Conservation (phyloP, 805 yeast genomes). For the Lipomyces starkeyi region DNA sequence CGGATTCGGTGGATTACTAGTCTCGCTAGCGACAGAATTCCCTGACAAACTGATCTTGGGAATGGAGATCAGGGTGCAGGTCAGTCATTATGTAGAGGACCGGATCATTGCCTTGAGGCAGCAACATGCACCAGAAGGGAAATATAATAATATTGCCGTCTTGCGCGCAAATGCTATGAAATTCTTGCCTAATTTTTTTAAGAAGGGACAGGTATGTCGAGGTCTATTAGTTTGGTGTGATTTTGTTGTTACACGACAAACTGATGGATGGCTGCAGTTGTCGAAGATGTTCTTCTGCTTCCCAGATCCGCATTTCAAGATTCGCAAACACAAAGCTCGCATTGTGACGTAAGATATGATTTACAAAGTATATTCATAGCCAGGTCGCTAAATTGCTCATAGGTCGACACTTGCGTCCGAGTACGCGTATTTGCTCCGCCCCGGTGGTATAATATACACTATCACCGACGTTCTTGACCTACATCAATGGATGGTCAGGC, state of each 20-base stretch:
- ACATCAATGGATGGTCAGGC: slow-evolving; percentile 95
- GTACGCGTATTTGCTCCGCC: slow-evolving; percentile 86
- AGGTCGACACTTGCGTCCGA: slow-evolving; percentile 77
- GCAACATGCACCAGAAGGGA: slow-evolving; percentile 51
- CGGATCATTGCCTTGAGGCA: slow-evolving; percentile 86
- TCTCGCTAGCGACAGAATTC: slow-evolving; percentile 76
- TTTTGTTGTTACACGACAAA: neutral
- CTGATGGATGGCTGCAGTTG: slow-evolving; percentile 21
- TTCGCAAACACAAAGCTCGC: slow-evolving; percentile 95
- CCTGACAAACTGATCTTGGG: slow-evolving; percentile 76
- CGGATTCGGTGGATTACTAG: slow-evolving; percentile 92
- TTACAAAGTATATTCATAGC: neutral
- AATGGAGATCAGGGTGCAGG: slow-evolving; percentile 98
- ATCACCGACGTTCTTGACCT: slow-evolving; percentile 94
- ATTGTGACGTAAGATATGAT: slow-evolving; percentile 67
- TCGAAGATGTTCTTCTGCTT: slow-evolving; percentile 96
- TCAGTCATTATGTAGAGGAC: slow-evolving; percentile 95
- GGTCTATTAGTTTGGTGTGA: neutral
- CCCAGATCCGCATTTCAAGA: slow-evolving; percentile 99
- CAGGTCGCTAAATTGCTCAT: neutral
- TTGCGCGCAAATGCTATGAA: slow-evolving; percentile 97
- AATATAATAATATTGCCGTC: slow-evolving; percentile 85
- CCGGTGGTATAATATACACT: slow-evolving; percentile 89
- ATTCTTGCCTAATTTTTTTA: slow-evolving; percentile 91
- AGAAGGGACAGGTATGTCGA: slow-evolving; percentile 65